Conservation (phyloP, 768 basidiomycete species). For the Lactifluus piperatus region DNA sequence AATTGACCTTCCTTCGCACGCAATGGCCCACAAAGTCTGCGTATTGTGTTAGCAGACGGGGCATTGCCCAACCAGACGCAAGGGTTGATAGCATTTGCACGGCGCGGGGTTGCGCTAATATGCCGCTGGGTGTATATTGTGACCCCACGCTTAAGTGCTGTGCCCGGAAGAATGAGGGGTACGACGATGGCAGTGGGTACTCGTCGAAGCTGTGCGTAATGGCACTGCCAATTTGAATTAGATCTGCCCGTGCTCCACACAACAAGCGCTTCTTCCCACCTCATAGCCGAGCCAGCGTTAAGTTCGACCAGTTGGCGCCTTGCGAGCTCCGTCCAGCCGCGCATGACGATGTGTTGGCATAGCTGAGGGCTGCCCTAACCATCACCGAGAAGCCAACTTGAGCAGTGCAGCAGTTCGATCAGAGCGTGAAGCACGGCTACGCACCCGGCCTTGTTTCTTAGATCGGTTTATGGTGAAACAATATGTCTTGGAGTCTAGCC, state of each 20-base stretch:
- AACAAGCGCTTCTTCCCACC: slow-evolving; percentile 27
- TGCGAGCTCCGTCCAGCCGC: slow-evolving; percentile 43
- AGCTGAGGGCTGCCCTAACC: slow-evolving; percentile 19
- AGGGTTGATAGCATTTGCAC: slow-evolving; percentile 25
- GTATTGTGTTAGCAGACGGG: slow-evolving; percentile 38
- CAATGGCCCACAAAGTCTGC: slow-evolving; percentile 42
- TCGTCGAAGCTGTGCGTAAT: slow-evolving; percentile 31
- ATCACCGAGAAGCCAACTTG: neutral
- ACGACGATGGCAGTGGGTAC: slow-evolving; percentile 57
- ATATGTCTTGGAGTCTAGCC: slow-evolving; percentile 26
- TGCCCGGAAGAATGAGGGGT: slow-evolving; percentile 37
- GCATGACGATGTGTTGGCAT: slow-evolving; percentile 44
- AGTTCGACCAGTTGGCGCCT: slow-evolving; percentile 34
- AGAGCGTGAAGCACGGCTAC: neutral
- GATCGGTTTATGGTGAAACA: slow-evolving; percentile 35
- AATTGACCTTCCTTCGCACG: slow-evolving; percentile 19
- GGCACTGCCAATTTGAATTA: neutral
- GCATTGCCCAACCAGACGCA: slow-evolving; percentile 36
- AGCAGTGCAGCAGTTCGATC: neutral
- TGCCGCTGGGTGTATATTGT: slow-evolving; percentile 12
- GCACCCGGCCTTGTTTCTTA: neutral
- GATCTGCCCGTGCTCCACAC: neutral
- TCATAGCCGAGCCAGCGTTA: slow-evolving; percentile 30
- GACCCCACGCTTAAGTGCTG: slow-evolving; percentile 11
- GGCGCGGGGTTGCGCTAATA: neutral